Conservation (phyloP, 2,329 filamentous ascomycete species). For the Boeremia lycopersici region DNA sequence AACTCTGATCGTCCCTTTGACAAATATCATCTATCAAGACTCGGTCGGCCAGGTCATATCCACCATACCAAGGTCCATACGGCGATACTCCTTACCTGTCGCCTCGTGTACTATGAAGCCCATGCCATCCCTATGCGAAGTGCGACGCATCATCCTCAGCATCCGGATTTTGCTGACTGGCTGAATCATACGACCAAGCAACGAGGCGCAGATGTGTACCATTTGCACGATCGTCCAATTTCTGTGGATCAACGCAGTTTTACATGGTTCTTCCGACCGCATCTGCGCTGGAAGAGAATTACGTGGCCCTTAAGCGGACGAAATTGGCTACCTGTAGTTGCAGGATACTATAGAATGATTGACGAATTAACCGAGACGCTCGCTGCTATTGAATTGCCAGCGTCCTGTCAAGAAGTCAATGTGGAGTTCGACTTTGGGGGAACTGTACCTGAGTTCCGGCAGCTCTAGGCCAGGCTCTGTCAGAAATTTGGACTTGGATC, state of each 20-base stretch:
- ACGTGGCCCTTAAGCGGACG: constrained; percentile 31
- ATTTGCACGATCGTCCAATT: constrained; percentile 27
- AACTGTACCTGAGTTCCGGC: constrained; percentile 14
- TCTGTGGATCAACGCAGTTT: constrained; percentile 6
- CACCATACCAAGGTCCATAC: constrained; percentile 35
- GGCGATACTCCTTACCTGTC: constrained; percentile 47
- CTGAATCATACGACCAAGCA: constrained; percentile 29
- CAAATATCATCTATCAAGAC: constrained; percentile 16
- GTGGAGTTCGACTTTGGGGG: constrained; percentile 30
- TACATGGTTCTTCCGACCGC: constrained; percentile 18
- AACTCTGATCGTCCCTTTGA: constrained; percentile 14
- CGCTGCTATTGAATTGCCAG: constrained; percentile 15
- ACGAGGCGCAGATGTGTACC: constrained; percentile 26
- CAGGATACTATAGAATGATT: constrained; percentile 15
- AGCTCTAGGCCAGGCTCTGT: constrained; percentile 11
- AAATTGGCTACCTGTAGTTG: constrained; percentile 12
- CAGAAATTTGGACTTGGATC: not conserved
- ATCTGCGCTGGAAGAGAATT: constrained; percentile 31
- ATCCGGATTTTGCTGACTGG: constrained; percentile 19
- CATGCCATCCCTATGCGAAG: constrained; percentile 42
- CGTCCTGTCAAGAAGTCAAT: constrained; percentile 31
- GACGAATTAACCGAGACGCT: constrained; percentile 10
- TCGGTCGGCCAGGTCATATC: constrained; percentile 36
- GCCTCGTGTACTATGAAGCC: constrained; percentile 48
- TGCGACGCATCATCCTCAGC: constrained; percentile 32